Conservation (phyloP, 108 stramenopile species). For the Cyclotella atomus region DNA sequence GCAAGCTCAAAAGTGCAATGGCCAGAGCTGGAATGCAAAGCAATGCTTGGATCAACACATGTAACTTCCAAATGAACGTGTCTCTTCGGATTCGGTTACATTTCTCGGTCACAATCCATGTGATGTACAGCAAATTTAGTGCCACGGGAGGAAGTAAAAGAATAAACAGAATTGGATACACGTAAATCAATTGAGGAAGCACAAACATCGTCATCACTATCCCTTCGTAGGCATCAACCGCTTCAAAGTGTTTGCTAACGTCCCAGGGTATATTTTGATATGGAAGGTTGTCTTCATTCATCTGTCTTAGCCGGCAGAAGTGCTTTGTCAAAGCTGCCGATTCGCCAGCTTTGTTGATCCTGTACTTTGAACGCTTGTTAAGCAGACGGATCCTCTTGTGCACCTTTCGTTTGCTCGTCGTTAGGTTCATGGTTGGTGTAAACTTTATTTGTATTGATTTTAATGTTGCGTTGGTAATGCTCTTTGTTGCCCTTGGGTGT, state of each 20-base stretch:
- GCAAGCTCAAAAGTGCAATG: background rate
- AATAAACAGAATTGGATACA: slow-evolving; percentile 3
- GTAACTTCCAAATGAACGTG: background rate
- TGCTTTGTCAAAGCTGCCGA: background rate
- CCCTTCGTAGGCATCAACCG: background rate
- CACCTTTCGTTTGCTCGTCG: background rate
- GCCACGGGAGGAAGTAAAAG: background rate
- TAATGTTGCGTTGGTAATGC: background rate
- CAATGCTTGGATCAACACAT: background rate
- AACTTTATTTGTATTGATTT: background rate
- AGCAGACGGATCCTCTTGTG: background rate
- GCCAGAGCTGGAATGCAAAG: slow-evolving; percentile 6
- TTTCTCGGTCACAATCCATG: background rate
- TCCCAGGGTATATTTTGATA: slow-evolving; percentile 7
- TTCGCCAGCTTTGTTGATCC: slow-evolving; percentile 7
- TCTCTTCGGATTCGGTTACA: background rate
- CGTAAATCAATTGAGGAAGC: background rate
- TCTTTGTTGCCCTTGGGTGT: background rate
- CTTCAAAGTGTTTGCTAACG: slow-evolving; percentile 6
- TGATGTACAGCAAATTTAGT: background rate
- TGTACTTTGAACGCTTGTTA: background rate
- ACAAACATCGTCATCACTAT: background rate
- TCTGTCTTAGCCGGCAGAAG: background rate
- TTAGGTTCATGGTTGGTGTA: background rate
- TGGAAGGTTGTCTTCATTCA: background rate